Base-by-base conservation (phyloP, 1,284 basidiomycete species). In the Lignosus rhinocerotis region DNA sequence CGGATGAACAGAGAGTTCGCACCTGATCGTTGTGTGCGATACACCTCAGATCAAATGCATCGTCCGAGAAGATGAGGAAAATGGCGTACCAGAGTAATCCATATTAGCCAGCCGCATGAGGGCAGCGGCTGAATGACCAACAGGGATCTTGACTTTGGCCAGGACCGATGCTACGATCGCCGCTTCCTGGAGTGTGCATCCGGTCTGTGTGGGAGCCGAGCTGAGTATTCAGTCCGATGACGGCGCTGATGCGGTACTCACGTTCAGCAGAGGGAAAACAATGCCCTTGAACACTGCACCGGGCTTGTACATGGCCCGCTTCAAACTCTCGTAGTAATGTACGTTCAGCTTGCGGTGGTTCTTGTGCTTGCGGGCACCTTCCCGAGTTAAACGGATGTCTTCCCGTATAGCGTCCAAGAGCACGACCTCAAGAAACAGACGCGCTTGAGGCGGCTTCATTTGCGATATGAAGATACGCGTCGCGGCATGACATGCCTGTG, bases 221-320 rank as follows among this genome's bases (percentile, higher is more conserved):
- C n/a, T 41, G 25, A 36, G 39, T 3, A 8, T 38, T 25, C 1
- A 6, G 11, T 2, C 50, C 55, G 5, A 38, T 42, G 60, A 4
- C 19, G 53, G 2, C 6, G 14, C n/a, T 45, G 21, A 42, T 16
- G 46, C 2, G n/a, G n/a, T 11, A 75, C 88, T 60, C 67, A 94
- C 94, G 70, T 97, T 94, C 64, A 96, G 85, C 68, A 99, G 80
- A 1, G 97, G 97, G 74, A 99, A 99, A 38, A 99, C 82, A 59
- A 99, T 89, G 4, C 96, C 97, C 75, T 99, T 99, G 83, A 99
- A 99, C 73, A 98, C 98, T 1, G 97, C 96, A 1, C 92, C 92
- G 4, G 97, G 97, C 75, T 99, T 99, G 76, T 96, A 99, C 59
- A 99, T 76, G 10, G 93, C 85, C 66, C 94, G 90, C 73, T 95